These are phyloP conservation scores for Xerocomus brunneocitrinus DNA, from an alignment of 768 basidiomycete species.

Conservation along the genomic window DNA sequence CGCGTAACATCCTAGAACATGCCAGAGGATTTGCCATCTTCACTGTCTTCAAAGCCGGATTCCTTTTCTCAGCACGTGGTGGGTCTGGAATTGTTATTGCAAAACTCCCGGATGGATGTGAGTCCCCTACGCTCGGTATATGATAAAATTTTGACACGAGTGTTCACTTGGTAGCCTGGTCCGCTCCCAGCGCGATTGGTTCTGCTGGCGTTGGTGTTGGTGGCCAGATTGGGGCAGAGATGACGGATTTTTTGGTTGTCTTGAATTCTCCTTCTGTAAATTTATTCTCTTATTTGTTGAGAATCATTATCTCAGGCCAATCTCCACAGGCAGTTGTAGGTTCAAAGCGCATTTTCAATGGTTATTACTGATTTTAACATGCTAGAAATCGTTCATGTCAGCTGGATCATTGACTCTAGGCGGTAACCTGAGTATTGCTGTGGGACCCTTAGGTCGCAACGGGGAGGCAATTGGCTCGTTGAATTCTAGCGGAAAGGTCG, in stretches of 20 bases:
- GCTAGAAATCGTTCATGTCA: conserved; percentile 85
- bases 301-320: conserved; percentile 4
- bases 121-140: conserved; percentile 29
- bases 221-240: conserved; percentile 75
- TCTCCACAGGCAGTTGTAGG: conserved; percentile 57
- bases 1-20: conserved; percentile 48
- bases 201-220: conserved; percentile 89
- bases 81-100: conserved; percentile 89
- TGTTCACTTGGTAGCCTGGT: conserved; percentile 77
- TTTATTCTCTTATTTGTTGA: conserved; percentile 7
- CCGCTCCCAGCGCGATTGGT: conserved; percentile 91
- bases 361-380: conserved; percentile 6
- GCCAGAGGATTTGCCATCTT: conserved; percentile 86
- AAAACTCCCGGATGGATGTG: conserved; percentile 73
- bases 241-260: conserved; percentile 89
- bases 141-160: not conserved
- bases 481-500: conserved; percentile 79
- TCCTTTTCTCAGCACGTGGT: conserved; percentile 70
- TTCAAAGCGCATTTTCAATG: conserved; percentile 1
- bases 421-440: conserved; percentile 83
- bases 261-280: conserved; percentile 77
- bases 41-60: conserved; percentile 72
- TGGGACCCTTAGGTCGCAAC: conserved; percentile 91
- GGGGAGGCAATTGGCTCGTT: conserved; percentile 85
- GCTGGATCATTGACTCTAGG: conserved; percentile 88